These are phyloP conservation scores for Fulvia fulva DNA, from an alignment of 2,329 filamentous ascomycete genomes.

Conservation along the genomic window DNA sequence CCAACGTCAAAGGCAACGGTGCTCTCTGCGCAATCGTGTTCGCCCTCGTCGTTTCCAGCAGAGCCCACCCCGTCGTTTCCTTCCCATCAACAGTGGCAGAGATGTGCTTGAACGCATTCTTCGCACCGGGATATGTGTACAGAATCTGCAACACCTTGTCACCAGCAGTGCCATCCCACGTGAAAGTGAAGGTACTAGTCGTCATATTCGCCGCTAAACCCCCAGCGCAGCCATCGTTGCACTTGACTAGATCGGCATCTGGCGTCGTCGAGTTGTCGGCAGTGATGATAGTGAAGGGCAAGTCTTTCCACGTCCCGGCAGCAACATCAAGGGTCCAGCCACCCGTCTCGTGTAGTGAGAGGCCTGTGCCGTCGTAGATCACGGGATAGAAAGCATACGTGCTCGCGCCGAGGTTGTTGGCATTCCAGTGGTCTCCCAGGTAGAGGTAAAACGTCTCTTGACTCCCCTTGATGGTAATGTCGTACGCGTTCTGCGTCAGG, in stretches of 20 bases:
- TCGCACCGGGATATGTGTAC: constrained; percentile 24
- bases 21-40: constrained; percentile 21
- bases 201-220: constrained; percentile 24
- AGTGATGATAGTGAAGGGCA: constrained; percentile 20
- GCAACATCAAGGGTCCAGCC: constrained; percentile 26
- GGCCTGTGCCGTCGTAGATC: constrained; percentile 16
- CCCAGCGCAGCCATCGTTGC: constrained; percentile 18
- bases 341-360: constrained; percentile 23
- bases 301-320: constrained; percentile 23
- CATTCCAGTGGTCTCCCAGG: constrained; percentile 65
- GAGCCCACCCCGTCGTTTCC: constrained; percentile 15
- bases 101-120: constrained; percentile 25
- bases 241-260: constrained; percentile 13
- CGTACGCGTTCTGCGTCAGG: constrained; percentile 57
- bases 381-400: constrained; percentile 28
- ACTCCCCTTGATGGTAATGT: constrained; percentile 46
- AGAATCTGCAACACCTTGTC: constrained; percentile 22
- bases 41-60: constrained; percentile 22
- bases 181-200: constrained; percentile 19
- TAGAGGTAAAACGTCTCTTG: constrained; percentile 48
- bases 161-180: constrained; percentile 17
- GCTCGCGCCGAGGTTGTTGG: constrained; percentile 47
- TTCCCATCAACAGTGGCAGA: constrained; percentile 18
- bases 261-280: constrained; percentile 20
- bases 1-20: constrained; percentile 20